phyloP scores from a whole-genome alignment of 2,329 filamentous ascomycete genomes.

The Cucurbitaria berberidis region DNA sequence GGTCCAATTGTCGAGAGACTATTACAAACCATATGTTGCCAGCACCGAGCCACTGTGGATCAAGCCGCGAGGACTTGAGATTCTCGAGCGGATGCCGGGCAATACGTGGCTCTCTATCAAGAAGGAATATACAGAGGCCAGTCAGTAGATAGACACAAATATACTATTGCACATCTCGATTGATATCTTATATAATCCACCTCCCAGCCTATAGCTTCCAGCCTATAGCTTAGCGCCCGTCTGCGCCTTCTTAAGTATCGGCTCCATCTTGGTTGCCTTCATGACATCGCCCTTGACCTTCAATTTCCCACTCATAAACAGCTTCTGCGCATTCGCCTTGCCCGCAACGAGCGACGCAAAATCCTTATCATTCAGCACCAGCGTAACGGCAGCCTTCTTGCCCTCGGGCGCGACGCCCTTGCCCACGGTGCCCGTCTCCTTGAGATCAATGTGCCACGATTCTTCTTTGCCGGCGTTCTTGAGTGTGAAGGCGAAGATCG shows the following conservation, averaged over 20 bases:
- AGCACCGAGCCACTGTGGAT: slow-evolving; percentile 26
- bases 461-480: slow-evolving; percentile 87
- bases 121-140: slow-evolving; percentile 2
- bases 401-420: slow-evolving; percentile 72
- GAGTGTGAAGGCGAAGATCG: slow-evolving; percentile 87
- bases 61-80: slow-evolving; percentile 20
- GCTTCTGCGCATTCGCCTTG: slow-evolving; percentile 89
- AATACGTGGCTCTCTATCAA: slow-evolving; percentile 19
- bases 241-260: slow-evolving; percentile 62
- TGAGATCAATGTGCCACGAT: slow-evolving; percentile 95
- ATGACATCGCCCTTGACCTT: slow-evolving; percentile 99
- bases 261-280: slow-evolving; percentile 97
- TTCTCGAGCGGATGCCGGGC: slow-evolving; percentile 18
- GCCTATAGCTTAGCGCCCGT: slow-evolving; percentile 46
- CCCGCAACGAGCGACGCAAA: slow-evolving; percentile 83
- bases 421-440: slow-evolving; percentile 82
- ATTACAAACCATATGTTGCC: slow-evolving; percentile 25
- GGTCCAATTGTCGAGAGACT: slow-evolving; percentile 28
- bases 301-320: slow-evolving; percentile 98
- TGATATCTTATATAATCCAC: too few relatives aligned
- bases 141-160: neutral
- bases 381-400: slow-evolving; percentile 86
- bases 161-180: neutral
- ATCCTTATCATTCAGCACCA: slow-evolving; percentile 82
- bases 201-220: too few relatives aligned